Base-by-base conservation (phyloP, 1,284 basidiomycete species). In the Mycosarcoma maydis region DNA sequence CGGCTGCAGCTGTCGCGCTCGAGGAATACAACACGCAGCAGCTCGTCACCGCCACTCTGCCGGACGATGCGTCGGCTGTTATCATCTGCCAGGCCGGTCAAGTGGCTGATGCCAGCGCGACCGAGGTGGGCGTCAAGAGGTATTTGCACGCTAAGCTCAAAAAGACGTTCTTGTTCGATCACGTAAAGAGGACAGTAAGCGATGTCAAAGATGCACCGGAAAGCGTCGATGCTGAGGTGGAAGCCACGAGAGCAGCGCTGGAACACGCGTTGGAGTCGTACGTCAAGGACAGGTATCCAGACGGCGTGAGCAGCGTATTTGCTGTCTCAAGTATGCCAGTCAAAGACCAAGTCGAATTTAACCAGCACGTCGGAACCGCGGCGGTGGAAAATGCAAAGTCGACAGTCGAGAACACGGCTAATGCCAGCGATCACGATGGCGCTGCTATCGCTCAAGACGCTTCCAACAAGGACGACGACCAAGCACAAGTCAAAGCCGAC, bases 241-340 rank as follows among this genome's bases (percentile, higher is more conserved):
- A 66, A 27, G 24, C 16, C 36, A 32, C 42, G 19, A 55, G 78
- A 13, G n/a, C 51, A 10, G 66, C 62, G 1, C 38, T 81, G 30
- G 71, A 81, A 17, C 44, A 62, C 16, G 41, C 55, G 3, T 30
- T 78, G 8, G 53, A 60, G 10, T 49, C 37, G 27, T 81, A 81
- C 46, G 65, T 78, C 3, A 42, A 39, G 23, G 69, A 79, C 39
- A 60, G 75, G 30, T 81, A 76, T 55, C 67, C 61, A n/a, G 67
- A 71, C 39, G 78, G 78, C 29, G 62, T 77, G 14, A 67, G 59
- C 26, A 57, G 59, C 10, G 72, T 75, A 3, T 78, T 77, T 50
- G 45, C 61, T 1, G 54, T 61, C 0, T 43, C 37, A 11, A 54
- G 64, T 34, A 50, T 49, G 5, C 50, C 55, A n/a, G 47, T 53